Base-by-base conservation (phyloP, 179 eudicot genomes). In the Carnegiea gigantea region DNA sequence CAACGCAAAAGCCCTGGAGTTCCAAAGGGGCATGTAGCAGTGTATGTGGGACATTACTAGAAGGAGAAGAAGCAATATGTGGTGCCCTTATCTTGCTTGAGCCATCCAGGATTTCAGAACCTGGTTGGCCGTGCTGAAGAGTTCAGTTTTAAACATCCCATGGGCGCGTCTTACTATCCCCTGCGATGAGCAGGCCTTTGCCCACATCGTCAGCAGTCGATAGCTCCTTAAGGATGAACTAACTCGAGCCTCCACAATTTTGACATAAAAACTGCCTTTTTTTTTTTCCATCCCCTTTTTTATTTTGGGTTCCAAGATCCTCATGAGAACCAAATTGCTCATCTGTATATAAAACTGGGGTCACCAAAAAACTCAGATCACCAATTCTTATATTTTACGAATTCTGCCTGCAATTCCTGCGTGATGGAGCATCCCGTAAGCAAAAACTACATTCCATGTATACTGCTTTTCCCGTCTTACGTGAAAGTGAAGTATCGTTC, bases 51-150 rank as follows among this genome's bases (percentile, higher is more conserved):
- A 72, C 74, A 82, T 71, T 9, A 30, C 28, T 88, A 86, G 9
- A 38, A 65, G 2, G 85, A 85, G 49, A 86, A 78, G 80, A 89
- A 84, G 77, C 80, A 90, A n/a, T 81, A 83, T 46, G 82, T 90
- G 60, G 87, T 90, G 73, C 90, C 93, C 1, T 62, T 88, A 67
- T 87, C 90, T 0, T 87, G 83, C 85, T 75, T 88, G 75, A 88
- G 76, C 49, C 86, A 86, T 48, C 92, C 90, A 9, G 76, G 83
- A 3, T 87, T 91, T 54, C 90, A 80, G 67, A 28, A 81, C 44
- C 73, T 91, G 75, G 71, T 89, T 17, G 79, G 75, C 12, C 81
- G 46, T 51, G 86, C 85, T 18, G 88, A 88, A 77, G 88, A 86
- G 53, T 86, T 83, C 23, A 86, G 88, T 20, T 85, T 80, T 57